Evolutionary conservation across 352 stramenopile species (phyloP), one percentile per base, ranked within the genome.

Genomic region (Phytophthora colocasiae): DNA sequence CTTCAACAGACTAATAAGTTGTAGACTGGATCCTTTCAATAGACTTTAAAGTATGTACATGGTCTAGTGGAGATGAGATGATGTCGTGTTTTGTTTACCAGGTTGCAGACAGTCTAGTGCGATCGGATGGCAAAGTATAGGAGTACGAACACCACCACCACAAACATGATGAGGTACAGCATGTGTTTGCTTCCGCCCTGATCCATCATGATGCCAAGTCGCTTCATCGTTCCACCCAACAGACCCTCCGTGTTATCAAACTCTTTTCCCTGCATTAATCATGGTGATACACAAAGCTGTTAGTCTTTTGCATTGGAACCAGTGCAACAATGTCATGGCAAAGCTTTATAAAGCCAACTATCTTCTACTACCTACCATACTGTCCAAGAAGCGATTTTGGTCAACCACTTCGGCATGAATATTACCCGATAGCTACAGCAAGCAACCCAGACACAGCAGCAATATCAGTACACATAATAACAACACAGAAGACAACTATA

Each of bases 101-200:
- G 19, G 15, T 19, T 31, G 43, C 4, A n/a, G 38, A 15, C 10
- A 14, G 12, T 77, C 66, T 90, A 90, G 48, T 90, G 68, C 12
- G 78, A 90, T 51, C 85, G 81, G 44, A 93, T 93, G 47, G 81
- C 71, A 57, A 87, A 91, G 71, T 95, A 96, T 31, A 96, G 77
- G 59, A 96, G 77, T 55, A 95, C 75, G 51, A 96, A 95, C 43
- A 96, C 86, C 48, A 96, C 60, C 14, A 96, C 83, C 27, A 96
- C 88, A 52, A 96, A 96, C 56, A 60, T 77, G 43, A 95, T 81
- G 63, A 96, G 75, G 57, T 95, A 93, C 58, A 93, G 82, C 88
- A 96, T 96, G 77, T 96, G 88, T 71, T 91, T 95, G 76, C 85
- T 92, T 39, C 88, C 85, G 45, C 88, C 88, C 31, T 93, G 85